Conservation (phyloP, 2,329 filamentous ascomycete genomes). For the Botryotinia globosa region DNA sequence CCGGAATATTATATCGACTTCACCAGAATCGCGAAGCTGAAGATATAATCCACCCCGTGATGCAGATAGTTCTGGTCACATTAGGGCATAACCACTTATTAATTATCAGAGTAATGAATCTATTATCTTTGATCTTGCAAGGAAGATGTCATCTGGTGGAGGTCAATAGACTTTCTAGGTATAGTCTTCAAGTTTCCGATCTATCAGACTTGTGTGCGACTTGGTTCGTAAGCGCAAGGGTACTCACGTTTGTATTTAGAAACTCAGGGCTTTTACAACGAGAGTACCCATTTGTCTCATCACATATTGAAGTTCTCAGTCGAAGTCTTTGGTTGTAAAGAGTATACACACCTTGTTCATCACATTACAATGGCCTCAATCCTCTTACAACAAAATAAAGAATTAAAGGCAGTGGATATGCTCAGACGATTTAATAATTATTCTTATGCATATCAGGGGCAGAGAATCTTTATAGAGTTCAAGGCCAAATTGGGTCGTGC, state of each 20-base stretch:
- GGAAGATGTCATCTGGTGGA: rapidly evolving
- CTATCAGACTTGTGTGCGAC: rapidly evolving
- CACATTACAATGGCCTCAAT: not conserved
- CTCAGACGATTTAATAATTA: no score
- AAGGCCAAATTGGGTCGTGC: no score
- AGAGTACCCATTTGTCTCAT: not conserved
- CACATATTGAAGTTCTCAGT: rapidly evolving
- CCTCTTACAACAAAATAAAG: not conserved
- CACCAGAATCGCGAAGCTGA: not conserved
- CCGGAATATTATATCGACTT: rapidly evolving
- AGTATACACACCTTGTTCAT: rapidly evolving
- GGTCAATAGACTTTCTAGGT: not conserved
- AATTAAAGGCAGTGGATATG: not conserved
- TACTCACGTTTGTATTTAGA: no score
- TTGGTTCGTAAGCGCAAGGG: not conserved
- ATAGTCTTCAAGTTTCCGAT: not conserved
- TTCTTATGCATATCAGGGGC: no score
- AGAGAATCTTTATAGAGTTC: no score
- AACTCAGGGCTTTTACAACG: not conserved
- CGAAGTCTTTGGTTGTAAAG: rapidly evolving
- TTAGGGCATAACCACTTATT: not conserved
- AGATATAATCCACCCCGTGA: not conserved
- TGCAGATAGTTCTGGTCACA: not conserved
- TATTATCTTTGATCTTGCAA: not conserved
- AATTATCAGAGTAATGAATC: not conserved